Conservation (phyloP, 768 basidiomycete species). For the Calocybe cyanea region DNA sequence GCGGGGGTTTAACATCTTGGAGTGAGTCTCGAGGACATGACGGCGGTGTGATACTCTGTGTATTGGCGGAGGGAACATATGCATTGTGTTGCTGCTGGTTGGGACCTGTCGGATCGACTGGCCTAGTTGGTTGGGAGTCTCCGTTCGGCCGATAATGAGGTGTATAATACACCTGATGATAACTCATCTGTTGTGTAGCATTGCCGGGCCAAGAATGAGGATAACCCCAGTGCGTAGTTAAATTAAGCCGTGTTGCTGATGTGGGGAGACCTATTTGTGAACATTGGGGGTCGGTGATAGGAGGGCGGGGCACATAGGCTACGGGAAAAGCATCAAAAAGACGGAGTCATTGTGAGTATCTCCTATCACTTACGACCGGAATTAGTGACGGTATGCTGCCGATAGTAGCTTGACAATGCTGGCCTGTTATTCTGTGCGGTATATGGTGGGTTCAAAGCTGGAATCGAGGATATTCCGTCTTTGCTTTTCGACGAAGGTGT, state of each 20-base stretch:
- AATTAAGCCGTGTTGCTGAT: slow-evolving; percentile 45
- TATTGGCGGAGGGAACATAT: slow-evolving; percentile 1
- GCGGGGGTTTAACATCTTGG: slow-evolving; percentile 1
- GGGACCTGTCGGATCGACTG: slow-evolving; percentile 13
- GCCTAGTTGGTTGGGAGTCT: slow-evolving; percentile 15
- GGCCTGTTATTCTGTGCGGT: slow-evolving; percentile 25
- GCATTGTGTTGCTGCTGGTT: slow-evolving; percentile 5
- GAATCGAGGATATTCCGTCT: slow-evolving; percentile 23
- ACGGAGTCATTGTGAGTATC: slow-evolving; percentile 7
- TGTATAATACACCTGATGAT: slow-evolving; percentile 32
- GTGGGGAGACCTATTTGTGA: slow-evolving; percentile 47
- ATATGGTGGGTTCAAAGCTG: slow-evolving; percentile 20
- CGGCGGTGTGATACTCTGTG: slow-evolving; percentile 4
- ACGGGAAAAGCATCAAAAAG: background rate
- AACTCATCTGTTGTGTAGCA: slow-evolving; percentile 32
- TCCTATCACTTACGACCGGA: slow-evolving; percentile 30
- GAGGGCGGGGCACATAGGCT: slow-evolving; percentile 42
- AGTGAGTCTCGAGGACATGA: slow-evolving; percentile 6
- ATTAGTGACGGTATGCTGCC: slow-evolving; percentile 52
- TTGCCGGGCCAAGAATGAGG: slow-evolving; percentile 36
- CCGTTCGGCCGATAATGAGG: slow-evolving; percentile 48
- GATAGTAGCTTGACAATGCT: slow-evolving; percentile 59
- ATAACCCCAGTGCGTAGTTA: slow-evolving; percentile 35
- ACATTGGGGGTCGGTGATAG: slow-evolving; percentile 41
- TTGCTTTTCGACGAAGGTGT: slow-evolving; percentile 45